Evolutionary conservation across 2,329 filamentous ascomycete species (phyloP), one percentile per base, ranked within the genome.

Genomic region (Dothistroma septosporum): DNA sequence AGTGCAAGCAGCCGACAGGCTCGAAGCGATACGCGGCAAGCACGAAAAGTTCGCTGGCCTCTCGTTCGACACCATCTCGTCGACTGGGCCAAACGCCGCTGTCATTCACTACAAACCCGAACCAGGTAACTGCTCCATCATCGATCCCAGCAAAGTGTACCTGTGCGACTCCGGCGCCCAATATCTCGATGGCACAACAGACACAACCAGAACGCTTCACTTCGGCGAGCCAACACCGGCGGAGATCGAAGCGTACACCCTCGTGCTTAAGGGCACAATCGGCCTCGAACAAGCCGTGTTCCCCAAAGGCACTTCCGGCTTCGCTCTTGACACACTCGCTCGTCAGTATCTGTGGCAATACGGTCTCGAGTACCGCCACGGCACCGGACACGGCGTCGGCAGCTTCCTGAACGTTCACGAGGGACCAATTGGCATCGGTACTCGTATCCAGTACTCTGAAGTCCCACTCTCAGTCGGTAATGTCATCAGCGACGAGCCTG

Each of bases 81-180:
- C 92, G 0, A 97, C 92, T 0, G 94, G 94, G 2, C 79, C 93
- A 1, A 96, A 94, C 74, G 94, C 92, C 60, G 94, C 94, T 5
- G 85, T 99, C 12, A 99, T 99, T 60, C 94, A 99, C 74, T 99
- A 99, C 80, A 90, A 89, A 68, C 92, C 94, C 0, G 90, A 96
- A 72, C 86, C 84, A 58, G 91, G 89, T 21, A 88, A 82, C 64
- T 97, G 93, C 76, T 85, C 92, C 9, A 79, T 84, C 31, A 91
- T 99, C 68, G 91, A 99, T 67, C 91, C 91, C 0, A 85, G 86
- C 7, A 87, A 87, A 14, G 86, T 99, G 61, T 99, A 99, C 71
- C 85, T 99, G 2, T 99, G 94, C 74, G 94, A 99, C 76, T 97
- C 94, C 22, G 94, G 94, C 22, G 94, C 90, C n/a, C 94, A 99